Evolutionary conservation across 2,329 filamentous ascomycete species (phyloP), one percentile per base, ranked within the genome.

Genomic region (Fusarium nisikadoi): DNA sequence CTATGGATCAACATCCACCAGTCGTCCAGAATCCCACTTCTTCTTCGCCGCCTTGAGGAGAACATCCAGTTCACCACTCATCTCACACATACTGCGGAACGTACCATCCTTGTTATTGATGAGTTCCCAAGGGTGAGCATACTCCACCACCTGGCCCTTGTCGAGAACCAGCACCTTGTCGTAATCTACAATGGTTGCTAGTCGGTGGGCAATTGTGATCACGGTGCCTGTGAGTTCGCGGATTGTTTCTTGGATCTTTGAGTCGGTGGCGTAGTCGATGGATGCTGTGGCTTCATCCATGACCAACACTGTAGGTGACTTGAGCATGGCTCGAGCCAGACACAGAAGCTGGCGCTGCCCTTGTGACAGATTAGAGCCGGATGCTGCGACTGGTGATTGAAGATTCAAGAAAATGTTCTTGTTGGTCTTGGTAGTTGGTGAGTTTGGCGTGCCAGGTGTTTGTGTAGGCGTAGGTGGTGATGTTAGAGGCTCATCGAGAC

Each of bases 251-350:
- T 99, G 96, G 75, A 99, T 98, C 84, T 97, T 98, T 54, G 92
- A 88, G 78, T 99, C 96, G 4, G 96, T 99, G 9, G 91, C 92
- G 82, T 98, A 98, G 83, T 99, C 96, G 78, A 99, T 98, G 1
- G 94, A 97, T 0, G 96, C 96, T 1, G 96, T 99, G 2, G 96
- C 96, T 85, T 99, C 96, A 81, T 99, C 96, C 96, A 99, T 98
- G 79, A 99, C 92, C n/a, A 99, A 86, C 4, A 99, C 94, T 72
- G 93, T 95, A 0, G 96, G 95, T 38, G 90, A 89, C 83, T 97
- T 98, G 71, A 99, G 91, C 74, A 99, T 90, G 0, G 96, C 96
- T 61, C 96, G 92, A 1, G 95, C 96, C 14, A 99, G 90, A 79
- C 96, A 99, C 62, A 99, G 86, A 14, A 99, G 91, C 82, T 99